Base-by-base conservation (phyloP, 495 filamentous ascomycete genomes). In the Platismatia glauca region DNA sequence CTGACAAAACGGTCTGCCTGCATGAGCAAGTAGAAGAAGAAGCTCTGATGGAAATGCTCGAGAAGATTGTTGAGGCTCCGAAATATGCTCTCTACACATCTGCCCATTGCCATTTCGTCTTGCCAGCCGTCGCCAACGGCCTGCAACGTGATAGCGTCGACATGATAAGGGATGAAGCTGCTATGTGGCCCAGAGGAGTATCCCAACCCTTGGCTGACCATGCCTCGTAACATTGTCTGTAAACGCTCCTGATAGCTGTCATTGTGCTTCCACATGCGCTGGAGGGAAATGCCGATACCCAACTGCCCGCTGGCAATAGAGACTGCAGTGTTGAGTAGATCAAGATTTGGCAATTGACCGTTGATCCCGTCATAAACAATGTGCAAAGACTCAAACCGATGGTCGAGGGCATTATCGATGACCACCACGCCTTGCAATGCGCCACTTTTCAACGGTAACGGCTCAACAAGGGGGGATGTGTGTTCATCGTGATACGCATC, bases 21-120 rank as follows among this genome's bases (percentile, higher is more conserved):
- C 82, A 98, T 91, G 22, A 98, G 82, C 31, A 98, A 77, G 73
- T 98, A 98, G 76, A 98, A 97, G 80, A 98, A 98, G 80, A 97
- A 98, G 70, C 90, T 96, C 78, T 98, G 94, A 70, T 98, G 94
- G 64, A 98, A 83, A 72, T 97, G 91, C 75, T 98, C 94, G 20
- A 98, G 81, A 58, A 98, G 75, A 71, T 98, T 98, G 75, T 98
- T 98, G 72, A 98, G 76, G 68, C 89, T 95, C 61, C 94, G 81
- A 69, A 92, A 95, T 12, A 92, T 78, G 71, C 90, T 88, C 74
- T 98, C 94, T 3, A 97, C 79, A 0, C 91, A 88, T 39, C 93
- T 81, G 12, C 95, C 94, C 67, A 98, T 80, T 27, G 86, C 87
- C 89, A 97, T 97, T 73, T 97, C 94, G 70, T 98, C 94, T 70